Percentiles rank a stretch among this genome's conserved stretches.
Evolutionary conservation across 805 yeast species (phyloP).

Genomic region (Pichia rugopelliculosa): DNA sequence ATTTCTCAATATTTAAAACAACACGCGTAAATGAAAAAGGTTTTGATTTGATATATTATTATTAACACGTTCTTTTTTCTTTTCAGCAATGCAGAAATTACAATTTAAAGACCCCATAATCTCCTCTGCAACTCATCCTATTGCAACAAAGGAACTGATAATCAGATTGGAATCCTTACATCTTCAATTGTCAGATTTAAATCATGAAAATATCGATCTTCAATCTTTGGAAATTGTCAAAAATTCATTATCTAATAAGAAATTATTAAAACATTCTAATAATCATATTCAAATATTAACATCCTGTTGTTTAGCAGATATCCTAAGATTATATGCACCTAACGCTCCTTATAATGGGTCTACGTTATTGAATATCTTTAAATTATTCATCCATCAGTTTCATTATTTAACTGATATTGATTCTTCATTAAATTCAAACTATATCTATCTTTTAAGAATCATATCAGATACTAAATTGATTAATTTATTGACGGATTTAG

Average conservation of each 20-base stretch:
- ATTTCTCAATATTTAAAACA: too few species aligned
- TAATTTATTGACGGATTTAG: conserved; percentile 48
- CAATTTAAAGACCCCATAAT: conserved; percentile 30
- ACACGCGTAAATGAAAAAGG: too few species aligned
- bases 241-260: conserved; percentile 47
- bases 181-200: conserved; percentile 54
- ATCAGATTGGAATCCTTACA: conserved; percentile 49
- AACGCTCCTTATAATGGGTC: conserved; percentile 76
- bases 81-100: conserved; percentile 1
- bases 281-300: conserved; percentile 60
- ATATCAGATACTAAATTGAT: conserved; percentile 65
- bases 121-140: conserved; percentile 48
- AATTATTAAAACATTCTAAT: conserved; percentile 54
- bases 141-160: conserved; percentile 56
- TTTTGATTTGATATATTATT: too few species aligned
- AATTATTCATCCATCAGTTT: conserved; percentile 57
- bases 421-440: conserved; percentile 56
- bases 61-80: background rate
- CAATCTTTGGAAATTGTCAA: conserved; percentile 38
- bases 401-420: conserved; percentile 41
- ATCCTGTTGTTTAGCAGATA: conserved; percentile 70
- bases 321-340: conserved; percentile 75
- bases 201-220: conserved; percentile 52
- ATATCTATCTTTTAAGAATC: conserved; percentile 55
- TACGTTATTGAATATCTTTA: conserved; percentile 59